phyloP scores from a whole-genome alignment of 352 stramenopile genomes.

The Peronosclerospora sorghi region DNA sequence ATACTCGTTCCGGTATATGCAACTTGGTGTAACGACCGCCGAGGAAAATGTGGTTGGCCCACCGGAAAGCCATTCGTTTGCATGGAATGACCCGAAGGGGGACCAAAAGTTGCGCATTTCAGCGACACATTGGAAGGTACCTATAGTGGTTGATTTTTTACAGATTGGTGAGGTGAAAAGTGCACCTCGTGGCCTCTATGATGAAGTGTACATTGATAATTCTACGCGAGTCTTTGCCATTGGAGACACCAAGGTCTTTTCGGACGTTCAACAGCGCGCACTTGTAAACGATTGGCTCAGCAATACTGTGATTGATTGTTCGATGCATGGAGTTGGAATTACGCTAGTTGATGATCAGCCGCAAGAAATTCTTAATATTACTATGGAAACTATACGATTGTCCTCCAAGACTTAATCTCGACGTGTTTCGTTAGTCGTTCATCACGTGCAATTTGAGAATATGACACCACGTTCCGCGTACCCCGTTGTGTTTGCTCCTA shows the following conservation, averaged over 20 bases:
- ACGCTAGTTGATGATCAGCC: conserved; percentile 71
- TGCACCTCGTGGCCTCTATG: conserved; percentile 44
- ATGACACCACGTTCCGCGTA: conserved; percentile 69
- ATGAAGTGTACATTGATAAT: conserved; percentile 81
- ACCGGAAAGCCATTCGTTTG: conserved; percentile 65
- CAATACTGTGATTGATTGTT: conserved; percentile 62
- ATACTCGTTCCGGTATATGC: conserved; percentile 63
- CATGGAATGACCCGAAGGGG: conserved; percentile 65
- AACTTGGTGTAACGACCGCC: conserved; percentile 38
- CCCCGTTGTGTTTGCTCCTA: conserved; percentile 68
- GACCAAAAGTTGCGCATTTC: conserved; percentile 48
- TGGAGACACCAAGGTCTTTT: conserved; percentile 57
- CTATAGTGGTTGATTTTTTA: conserved; percentile 64
- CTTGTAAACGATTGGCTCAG: conserved; percentile 65
- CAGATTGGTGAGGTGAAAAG: conserved; percentile 52
- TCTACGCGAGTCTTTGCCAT: conserved; percentile 71
- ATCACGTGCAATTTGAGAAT: conserved; percentile 82
- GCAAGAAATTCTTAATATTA: conserved; percentile 78
- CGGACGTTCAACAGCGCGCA: conserved; percentile 38
- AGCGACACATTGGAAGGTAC: conserved; percentile 53
- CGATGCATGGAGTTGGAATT: conserved; percentile 60
- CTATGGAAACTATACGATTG: conserved; percentile 74
- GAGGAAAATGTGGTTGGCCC: conserved; percentile 64
- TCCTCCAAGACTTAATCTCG: conserved; percentile 39
- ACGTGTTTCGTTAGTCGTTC: conserved; percentile 42